These are phyloP conservation scores for Thuja plicata DNA, from an alignment of 83 land plant species.

Conservation along the genomic window DNA sequence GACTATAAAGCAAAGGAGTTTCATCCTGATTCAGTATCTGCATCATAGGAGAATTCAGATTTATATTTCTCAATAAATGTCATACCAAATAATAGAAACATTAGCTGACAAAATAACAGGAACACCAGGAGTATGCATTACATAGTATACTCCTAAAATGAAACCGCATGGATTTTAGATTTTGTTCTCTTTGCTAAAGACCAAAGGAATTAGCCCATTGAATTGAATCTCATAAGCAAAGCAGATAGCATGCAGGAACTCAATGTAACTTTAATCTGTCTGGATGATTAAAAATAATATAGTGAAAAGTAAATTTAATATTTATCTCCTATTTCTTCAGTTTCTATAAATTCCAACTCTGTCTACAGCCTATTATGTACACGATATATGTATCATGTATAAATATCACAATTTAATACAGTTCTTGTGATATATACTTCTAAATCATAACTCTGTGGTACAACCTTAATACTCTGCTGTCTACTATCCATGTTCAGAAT, in stretches of 20 bases:
- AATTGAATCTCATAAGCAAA: not conserved
- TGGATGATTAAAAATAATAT: not conserved
- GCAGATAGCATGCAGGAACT: not conserved
- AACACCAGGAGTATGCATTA: not conserved
- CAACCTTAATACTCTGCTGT: not conserved
- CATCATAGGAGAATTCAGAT: not conserved
- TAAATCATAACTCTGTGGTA: not conserved
- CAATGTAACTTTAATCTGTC: not conserved
- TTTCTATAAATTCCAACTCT: not conserved
- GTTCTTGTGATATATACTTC: not conserved
- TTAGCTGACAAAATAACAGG: not conserved
- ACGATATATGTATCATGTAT: not conserved
- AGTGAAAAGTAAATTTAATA: slow-evolving; percentile 3
- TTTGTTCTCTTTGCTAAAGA: not conserved
- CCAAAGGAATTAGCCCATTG: not conserved
- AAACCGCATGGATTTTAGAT: not conserved
- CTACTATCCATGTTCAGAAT: not conserved
- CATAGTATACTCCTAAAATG: not conserved
- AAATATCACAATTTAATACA: not conserved
- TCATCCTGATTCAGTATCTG: slow-evolving; percentile 78
- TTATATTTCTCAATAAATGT: slow-evolving; percentile 9
- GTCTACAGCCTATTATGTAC: not conserved
- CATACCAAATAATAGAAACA: not conserved
- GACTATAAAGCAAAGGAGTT: slow-evolving; percentile 66
- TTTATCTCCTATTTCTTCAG: not conserved